Base-by-base conservation (phyloP, 164 flowering plant species). In the Macadamia tetraphylla region DNA sequence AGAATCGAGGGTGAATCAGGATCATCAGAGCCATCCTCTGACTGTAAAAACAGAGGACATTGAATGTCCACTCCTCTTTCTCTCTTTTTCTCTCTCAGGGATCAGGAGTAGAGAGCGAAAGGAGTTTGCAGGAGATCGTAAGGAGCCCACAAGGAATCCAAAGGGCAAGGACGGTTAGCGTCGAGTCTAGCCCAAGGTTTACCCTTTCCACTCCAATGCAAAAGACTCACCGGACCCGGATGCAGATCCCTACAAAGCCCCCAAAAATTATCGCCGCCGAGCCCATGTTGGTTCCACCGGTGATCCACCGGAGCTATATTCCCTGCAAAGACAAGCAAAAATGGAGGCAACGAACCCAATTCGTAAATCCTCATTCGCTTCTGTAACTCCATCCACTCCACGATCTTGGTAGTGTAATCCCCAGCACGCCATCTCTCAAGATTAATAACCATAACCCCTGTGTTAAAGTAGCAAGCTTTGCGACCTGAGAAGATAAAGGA, bases 201-300 rank as follows among this genome's bases (percentile, higher is more conserved):
- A 3, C 96, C 96, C 71, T 92, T 92, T 0, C 98, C 98, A n/a
- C 93, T 88, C 98, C 98, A 92, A 76, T 90, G 96, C 74, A 92
- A 66, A 8, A 92, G 71, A 70, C 98, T 92, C 12, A 90, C 98
- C 56, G 94, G 90, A 48, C 98, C 96, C 1, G 96, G 88, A 64
- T 92, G 98, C 65, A 92, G 66, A 75, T 88, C 84, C 62, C 98
- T 52, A 73, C 98, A 92, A 8, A 90, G 82, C 1, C 98, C 96
- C 55, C 83, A 60, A 69, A 82, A 88, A 74, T 92, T 92, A 55
- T 92, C 96, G 0, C 98, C 98, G 5, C 96, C 98, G 7, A 92
- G 83, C 0, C 96, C 98, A 62, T 92, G 96, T 63, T 92, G 98
- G 70, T 92, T 92, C 98, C 98, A 92, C 43, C 86, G 58, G 70